A percentile compares a stretch with the other conserved stretches of the same genome.
Evolutionary conservation across 805 yeast species (phyloP).

Genomic region (Lipomyces yamanashiensis): DNA sequence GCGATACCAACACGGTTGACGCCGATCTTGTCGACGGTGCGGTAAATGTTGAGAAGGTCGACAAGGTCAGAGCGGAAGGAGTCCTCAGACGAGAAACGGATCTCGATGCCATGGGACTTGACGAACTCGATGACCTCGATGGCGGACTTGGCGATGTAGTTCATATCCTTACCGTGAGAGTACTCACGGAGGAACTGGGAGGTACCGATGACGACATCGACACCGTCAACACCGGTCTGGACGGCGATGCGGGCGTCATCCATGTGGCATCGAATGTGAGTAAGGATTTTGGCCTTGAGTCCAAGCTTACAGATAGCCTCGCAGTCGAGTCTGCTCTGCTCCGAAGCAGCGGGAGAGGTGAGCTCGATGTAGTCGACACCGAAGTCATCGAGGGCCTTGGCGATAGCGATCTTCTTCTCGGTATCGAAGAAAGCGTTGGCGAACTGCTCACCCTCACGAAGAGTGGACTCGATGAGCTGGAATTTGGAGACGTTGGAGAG

Average conservation of each 20-base stretch:
- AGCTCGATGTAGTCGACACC: constrained; percentile 98
- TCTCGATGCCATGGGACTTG: constrained; percentile 94
- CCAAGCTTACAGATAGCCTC: constrained; percentile 98
- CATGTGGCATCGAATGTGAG: constrained; percentile 98
- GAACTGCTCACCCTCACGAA: constrained; percentile 98
- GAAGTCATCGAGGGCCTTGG: constrained; percentile 94
- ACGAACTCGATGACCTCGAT: constrained; percentile 96
- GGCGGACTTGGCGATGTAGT: constrained; percentile 93
- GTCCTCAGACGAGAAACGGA: constrained; percentile 95
- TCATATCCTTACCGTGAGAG: constrained; percentile 98
- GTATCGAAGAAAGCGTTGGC: constrained; percentile 95
- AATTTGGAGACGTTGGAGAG: constrained; percentile 86
- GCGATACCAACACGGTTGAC: constrained; percentile 99
- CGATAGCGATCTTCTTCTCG: constrained; percentile 94
- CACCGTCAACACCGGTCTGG: constrained; percentile 98
- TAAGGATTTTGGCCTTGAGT: constrained; percentile 89
- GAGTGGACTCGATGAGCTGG: constrained; percentile 91
- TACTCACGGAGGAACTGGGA: constrained; percentile 92
- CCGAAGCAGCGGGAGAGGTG: constrained; percentile 97
- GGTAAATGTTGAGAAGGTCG: constrained; percentile 90
- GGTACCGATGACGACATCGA: constrained; percentile 97
- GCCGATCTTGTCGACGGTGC: constrained; percentile 95
- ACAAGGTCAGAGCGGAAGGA: constrained; percentile 96
- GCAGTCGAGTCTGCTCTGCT: constrained; percentile 89
- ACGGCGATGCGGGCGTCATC: constrained; percentile 98